Evolutionary conservation across 257 asterid species (phyloP).

Genomic region (Plantago elongata): DNA sequence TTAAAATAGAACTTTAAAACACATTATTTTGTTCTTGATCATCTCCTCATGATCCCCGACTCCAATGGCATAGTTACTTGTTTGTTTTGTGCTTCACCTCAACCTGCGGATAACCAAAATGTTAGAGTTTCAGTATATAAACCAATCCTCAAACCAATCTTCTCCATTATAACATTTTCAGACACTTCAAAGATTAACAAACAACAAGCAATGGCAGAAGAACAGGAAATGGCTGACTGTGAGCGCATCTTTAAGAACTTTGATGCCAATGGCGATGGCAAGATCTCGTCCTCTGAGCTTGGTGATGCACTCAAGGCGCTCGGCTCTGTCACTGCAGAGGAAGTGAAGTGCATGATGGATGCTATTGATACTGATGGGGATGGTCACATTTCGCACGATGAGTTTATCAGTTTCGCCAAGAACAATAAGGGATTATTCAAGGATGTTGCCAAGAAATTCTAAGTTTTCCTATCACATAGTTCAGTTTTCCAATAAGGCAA

Average conservation of each 20-base stretch:
- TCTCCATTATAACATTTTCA: neutral
- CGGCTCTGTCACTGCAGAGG: constrained; percentile 31
- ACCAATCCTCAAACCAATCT: constrained; percentile 5
- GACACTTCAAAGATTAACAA: neutral
- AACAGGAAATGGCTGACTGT: constrained; percentile 32
- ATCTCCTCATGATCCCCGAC: no score
- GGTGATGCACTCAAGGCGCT: constrained; percentile 38
- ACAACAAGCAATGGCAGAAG: constrained; percentile 30
- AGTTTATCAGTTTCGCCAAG: constrained; percentile 28
- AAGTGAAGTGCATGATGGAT: constrained; percentile 37
- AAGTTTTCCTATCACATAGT: neutral
- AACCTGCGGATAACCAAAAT: constrained; percentile 13
- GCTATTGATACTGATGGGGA: constrained; percentile 43
- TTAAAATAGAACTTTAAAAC: no score
- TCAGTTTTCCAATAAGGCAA: neutral
- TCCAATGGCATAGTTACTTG: neutral
- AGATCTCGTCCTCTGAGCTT: constrained; percentile 36
- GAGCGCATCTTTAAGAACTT: constrained; percentile 39
- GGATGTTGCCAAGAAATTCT: constrained; percentile 49
- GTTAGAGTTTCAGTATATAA: constrained; percentile 22
- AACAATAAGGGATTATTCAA: constrained; percentile 34
- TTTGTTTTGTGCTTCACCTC: constrained; percentile 6
- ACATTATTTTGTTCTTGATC: no score
- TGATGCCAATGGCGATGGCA: constrained; percentile 46
- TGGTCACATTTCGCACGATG: constrained; percentile 38